A percentile compares a stretch with the other conserved stretches of the same genome.
These are phyloP conservation scores for Cladorrhinum sp. DNA, from an alignment of 2,329 filamentous ascomycete genomes.

Conservation along the genomic window DNA sequence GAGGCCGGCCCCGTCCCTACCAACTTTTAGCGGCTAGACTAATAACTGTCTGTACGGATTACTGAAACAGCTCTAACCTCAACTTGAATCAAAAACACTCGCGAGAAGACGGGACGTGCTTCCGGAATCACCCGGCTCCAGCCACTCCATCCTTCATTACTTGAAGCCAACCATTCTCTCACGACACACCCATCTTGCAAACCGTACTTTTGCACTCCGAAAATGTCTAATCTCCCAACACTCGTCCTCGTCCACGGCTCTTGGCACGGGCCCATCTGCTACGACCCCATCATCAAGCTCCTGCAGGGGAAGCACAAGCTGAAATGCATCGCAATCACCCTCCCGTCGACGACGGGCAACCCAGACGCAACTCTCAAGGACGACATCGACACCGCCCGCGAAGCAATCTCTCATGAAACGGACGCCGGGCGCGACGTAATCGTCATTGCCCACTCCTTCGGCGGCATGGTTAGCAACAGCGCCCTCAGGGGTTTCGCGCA, in stretches of 20 bases:
- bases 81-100: too few species aligned
- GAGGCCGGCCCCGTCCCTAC: too few species aligned
- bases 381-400: slow-evolving; percentile 40
- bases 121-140: too few species aligned
- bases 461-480: slow-evolving; percentile 45
- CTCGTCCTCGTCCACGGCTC: slow-evolving; percentile 45
- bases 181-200: neutral
- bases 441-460: slow-evolving; percentile 48
- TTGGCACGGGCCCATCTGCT: slow-evolving; percentile 41
- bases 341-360: slow-evolving; percentile 38
- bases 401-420: slow-evolving; percentile 37
- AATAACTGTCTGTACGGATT: too few species aligned
- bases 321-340: slow-evolving; percentile 36
- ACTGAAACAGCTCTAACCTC: too few species aligned
- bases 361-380: slow-evolving; percentile 39
- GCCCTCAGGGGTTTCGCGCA: slow-evolving; percentile 42
- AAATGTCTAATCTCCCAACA: slow-evolving; percentile 3
- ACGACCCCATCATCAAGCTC: slow-evolving; percentile 31
- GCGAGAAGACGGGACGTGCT: too few species aligned
- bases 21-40: too few species aligned
- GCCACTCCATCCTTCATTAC: too few species aligned
- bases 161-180: too few species aligned
- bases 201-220: neutral
- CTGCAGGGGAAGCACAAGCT: slow-evolving; percentile 31
- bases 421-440: slow-evolving; percentile 41